Evolutionary conservation across 2,329 filamentous ascomycete genomes (phyloP), one percentile per base, ranked within the genome.

Genomic region (Fusarium lateritium): DNA sequence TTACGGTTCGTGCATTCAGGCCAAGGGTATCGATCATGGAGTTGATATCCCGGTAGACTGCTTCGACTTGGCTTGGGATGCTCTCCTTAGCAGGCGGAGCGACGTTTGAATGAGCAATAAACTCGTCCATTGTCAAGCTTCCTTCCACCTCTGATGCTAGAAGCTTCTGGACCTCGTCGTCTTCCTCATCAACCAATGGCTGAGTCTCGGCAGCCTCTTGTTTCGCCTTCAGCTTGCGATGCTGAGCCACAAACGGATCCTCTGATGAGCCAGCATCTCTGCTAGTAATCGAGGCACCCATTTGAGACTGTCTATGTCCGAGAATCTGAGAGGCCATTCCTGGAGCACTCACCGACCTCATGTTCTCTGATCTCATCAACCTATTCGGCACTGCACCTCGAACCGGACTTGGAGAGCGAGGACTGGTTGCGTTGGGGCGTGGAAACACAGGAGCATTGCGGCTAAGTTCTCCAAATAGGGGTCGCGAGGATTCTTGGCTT

Each of bases 11-110:
- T 13, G 84, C 89, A 76, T 98, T 98, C 50, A 98, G 86, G 11
- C 95, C 95, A 40, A 98, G 83, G 0, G 93, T 95, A 73, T 98
- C 94, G 43, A 99, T 90, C 96, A 98, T 99, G 14, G 92, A 92
- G 78, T 96, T 95, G 76, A 95, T 92, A 73, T 95, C 93, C 44
- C 91, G 87, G 77, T 93, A 96, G 2, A 91, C 83, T 19, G 88
- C 86, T 74, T 91, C 89, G 22, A 89, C 88, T 70, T 91, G 89
- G 10, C 86, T 84, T 6, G 88, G 86, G 33, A 91, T 83, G 45
- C 84, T 89, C 56, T 89, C 86, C 53, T 83, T 82, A 15, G 85
- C 84, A 15, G 84, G 82, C 6, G 84, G 81, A 7, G 82, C 82
- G 40, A 86, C 83, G 62, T 88, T 86, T 5, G 85, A 81, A 71